Evolutionary conservation across 768 basidiomycete genomes (phyloP), one percentile per base, ranked within the genome.

Genomic region (Lanmaoa rubissima): DNA sequence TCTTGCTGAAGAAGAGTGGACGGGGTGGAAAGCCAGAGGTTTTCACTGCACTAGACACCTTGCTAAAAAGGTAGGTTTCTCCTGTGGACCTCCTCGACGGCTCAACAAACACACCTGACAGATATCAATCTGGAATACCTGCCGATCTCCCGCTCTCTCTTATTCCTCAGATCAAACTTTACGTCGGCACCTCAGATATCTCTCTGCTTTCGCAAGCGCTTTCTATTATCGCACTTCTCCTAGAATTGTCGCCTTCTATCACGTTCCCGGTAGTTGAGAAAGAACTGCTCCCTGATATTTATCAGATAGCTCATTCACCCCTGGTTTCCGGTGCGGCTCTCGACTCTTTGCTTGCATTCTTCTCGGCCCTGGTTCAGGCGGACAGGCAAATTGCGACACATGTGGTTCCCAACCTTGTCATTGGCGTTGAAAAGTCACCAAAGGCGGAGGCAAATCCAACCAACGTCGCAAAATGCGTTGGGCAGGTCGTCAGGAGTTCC

Each of bases 401-500:
- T 61, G 75, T 95, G 16, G 86, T 95, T 10, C 89, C 88, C 0
- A 87, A 83, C 63, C 76, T 97, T 45, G 86, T 87, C 24, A 78
- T 81, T 35, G 70, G 81, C 0, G 79, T 84, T 3, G 84, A 89
- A 63, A 92, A 86, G 67, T 82, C 84, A 1, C 75, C 80, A 0
- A 87, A 81, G 61, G 66, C 72, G 0, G 85, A 87, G 10, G 73
- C 69, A 34, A 84, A 77, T 59, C 75, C 82, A 17, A 72, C 79
- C 4, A 96, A 94, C 60, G 88, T 93, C 14, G 91, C 94, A 35
- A 88, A 85, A 65, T 93, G 90, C 60, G 78, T 98, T 16, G 94
- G 90, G 0, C 85, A 87, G 54, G 85, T 96, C 57, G 90, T 95
- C 24, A 83, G 77, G 66, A 84, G 82, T 59, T 76, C 85, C 36